These are phyloP conservation scores for Nitzschia sp. DNA, from an alignment of 108 stramenopile genomes.

Conservation along the genomic window DNA sequence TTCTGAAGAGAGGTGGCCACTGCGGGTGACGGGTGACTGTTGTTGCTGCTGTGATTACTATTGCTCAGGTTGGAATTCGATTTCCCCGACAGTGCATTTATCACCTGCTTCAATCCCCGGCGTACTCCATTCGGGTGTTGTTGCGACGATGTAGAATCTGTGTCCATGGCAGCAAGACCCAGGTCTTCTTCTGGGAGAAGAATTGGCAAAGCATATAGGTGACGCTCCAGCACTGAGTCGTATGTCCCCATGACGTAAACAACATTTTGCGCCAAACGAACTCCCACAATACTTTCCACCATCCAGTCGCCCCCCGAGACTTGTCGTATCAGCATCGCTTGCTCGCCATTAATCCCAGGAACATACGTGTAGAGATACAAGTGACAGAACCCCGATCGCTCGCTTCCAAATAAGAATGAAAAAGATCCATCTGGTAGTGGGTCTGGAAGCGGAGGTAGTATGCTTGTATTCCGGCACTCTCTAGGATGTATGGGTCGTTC, in stretches of 20 bases:
- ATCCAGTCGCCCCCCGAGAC: constrained; percentile 74
- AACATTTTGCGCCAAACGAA: constrained; percentile 61
- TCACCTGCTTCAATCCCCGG: constrained; percentile 54
- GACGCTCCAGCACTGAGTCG: constrained; percentile 78
- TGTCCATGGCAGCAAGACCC: constrained; percentile 9
- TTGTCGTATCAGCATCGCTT: constrained; percentile 56
- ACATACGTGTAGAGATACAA: constrained; percentile 87
- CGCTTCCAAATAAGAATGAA: constrained; percentile 83
- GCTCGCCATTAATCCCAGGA: constrained; percentile 47
- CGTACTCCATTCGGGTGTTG: constrained; percentile 44
- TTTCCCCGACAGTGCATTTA: constrained; percentile 47
- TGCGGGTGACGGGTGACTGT: neutral
- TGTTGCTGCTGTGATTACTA: constrained; percentile 4
- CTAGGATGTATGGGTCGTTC: constrained; percentile 55
- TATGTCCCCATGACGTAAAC: constrained; percentile 86
- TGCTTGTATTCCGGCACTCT: constrained; percentile 35
- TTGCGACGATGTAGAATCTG: neutral
- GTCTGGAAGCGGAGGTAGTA: constrained; percentile 31
- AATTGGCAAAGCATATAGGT: constrained; percentile 79
- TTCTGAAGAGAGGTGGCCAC: neutral
- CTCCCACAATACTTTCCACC: constrained; percentile 77
- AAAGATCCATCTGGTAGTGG: constrained; percentile 66
- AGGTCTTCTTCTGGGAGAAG: constrained; percentile 12
- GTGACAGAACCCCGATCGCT: constrained; percentile 83
- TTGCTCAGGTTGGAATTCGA: constrained; percentile 14